A percentile compares a stretch with the other conserved stretches of the same genome.
Evolutionary conservation across 768 basidiomycete genomes (phyloP).

Genomic region (Tephrocybe sp.): DNA sequence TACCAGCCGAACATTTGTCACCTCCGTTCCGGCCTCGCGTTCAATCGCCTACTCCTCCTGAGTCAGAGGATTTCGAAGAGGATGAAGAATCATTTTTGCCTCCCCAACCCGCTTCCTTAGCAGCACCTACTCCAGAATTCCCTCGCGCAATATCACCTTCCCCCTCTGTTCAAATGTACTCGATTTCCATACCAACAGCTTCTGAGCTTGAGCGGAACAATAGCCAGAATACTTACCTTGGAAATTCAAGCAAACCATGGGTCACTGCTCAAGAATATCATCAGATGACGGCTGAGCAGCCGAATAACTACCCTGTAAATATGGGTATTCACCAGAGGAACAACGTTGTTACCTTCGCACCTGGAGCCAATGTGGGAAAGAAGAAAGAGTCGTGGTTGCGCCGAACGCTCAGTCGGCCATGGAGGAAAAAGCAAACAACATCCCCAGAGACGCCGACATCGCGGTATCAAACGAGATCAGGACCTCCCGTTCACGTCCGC

Average conservation of each 20-base stretch:
- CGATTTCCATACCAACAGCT: slow-evolving; percentile 29
- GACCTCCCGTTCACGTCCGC: slow-evolving; percentile 15
- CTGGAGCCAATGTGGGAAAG: slow-evolving; percentile 24
- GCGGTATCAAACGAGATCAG: slow-evolving; percentile 26
- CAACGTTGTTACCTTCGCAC: slow-evolving; percentile 8
- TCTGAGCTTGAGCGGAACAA: slow-evolving; percentile 23
- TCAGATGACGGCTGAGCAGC: slow-evolving; percentile 21
- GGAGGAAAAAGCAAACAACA: slow-evolving; percentile 8
- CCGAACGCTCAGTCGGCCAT: slow-evolving; percentile 32
- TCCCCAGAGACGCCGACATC: slow-evolving; percentile 17
- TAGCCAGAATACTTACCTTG: slow-evolving; percentile 17
- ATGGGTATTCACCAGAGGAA: too few species aligned
- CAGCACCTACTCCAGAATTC: background rate
- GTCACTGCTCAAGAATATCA: slow-evolving; percentile 33
- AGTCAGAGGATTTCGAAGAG: background rate
- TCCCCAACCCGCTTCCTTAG: background rate
- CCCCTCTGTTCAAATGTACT: slow-evolving; percentile 26
- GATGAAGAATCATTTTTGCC: slow-evolving; percentile 1
- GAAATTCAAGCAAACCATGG: slow-evolving; percentile 29
- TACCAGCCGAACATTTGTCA: background rate
- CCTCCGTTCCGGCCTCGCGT: background rate
- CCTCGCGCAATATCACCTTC: slow-evolving; percentile 10
- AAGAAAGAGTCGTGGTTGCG: slow-evolving; percentile 38
- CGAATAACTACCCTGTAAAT: slow-evolving; percentile 1
- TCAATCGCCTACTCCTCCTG: slow-evolving; percentile 6